Evolutionary conservation across 495 filamentous ascomycete species (phyloP).

Genomic region (Lophiotrema nucula): DNA sequence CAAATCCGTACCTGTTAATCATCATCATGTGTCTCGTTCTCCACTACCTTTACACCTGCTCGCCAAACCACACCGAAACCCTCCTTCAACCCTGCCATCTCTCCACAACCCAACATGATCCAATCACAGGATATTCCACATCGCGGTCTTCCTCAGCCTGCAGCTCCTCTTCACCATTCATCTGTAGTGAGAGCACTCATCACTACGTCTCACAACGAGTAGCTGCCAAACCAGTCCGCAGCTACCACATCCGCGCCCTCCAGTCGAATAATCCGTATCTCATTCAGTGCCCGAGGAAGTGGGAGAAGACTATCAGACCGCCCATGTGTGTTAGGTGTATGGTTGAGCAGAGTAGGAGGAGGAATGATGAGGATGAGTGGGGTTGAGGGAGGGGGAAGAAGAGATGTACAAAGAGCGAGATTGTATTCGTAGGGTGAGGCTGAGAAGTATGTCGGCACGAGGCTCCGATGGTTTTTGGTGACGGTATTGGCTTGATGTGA

Average conservation of each 20-base stretch:
- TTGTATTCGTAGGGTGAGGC: too few relatives aligned
- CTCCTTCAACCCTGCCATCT: slow-evolving; percentile 21
- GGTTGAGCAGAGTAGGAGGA: too few relatives aligned
- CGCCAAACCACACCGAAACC: slow-evolving; percentile 8
- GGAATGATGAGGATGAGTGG: too few relatives aligned
- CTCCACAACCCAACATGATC: background rate
- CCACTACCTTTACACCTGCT: slow-evolving; percentile 13
- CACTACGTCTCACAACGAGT: background rate
- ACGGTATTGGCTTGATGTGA: too few relatives aligned
- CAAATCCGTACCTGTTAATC: background rate
- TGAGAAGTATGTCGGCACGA: too few relatives aligned
- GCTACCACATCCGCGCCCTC: background rate
- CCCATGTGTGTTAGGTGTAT: slow-evolving; percentile 14
- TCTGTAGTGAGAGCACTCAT: background rate
- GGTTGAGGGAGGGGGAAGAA: too few relatives aligned
- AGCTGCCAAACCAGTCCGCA: background rate
- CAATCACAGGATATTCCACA: background rate
- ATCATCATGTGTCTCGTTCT: slow-evolving; percentile 21
- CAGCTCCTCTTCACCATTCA: background rate
- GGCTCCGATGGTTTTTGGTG: too few relatives aligned
- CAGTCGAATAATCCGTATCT: slow-evolving; percentile 4
- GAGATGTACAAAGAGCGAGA: too few relatives aligned
- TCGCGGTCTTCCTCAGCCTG: background rate
- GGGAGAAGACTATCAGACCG: slow-evolving; percentile 22
- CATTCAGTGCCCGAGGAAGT: background rate